phyloP scores from a whole-genome alignment of 345 rosid genomes.

The Hevea brasiliensis region DNA sequence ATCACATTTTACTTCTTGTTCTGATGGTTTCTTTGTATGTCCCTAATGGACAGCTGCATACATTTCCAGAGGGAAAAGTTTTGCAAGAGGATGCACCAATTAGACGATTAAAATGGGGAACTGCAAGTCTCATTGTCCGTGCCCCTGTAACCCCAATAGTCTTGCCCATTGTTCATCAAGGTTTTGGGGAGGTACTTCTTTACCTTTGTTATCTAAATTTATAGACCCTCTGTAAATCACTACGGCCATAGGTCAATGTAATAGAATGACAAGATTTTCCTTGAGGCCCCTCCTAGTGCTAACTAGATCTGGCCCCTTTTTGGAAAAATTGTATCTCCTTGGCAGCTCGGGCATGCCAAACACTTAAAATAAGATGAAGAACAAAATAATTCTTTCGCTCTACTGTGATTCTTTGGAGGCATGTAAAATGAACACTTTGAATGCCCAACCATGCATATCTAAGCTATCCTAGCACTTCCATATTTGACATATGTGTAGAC shows the following conservation, averaged over 20 bases:
- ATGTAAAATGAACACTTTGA: not conserved
- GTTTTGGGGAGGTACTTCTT: constrained; percentile 68
- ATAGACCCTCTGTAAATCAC: not conserved
- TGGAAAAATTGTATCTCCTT: not conserved
- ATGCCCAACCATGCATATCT: not conserved
- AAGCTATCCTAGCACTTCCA: not conserved
- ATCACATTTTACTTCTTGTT: not conserved
- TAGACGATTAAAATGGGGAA: constrained; percentile 93
- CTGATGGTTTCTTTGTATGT: constrained; percentile 11
- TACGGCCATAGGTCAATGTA: not conserved
- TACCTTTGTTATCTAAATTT: not conserved
- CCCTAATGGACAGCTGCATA: constrained; percentile 57
- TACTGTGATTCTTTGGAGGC: too few species aligned
- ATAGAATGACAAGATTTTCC: not conserved
- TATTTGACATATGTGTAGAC: too few species aligned
- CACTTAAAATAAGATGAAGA: too few species aligned
- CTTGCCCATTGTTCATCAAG: constrained; percentile 72
- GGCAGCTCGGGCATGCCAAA: not conserved
- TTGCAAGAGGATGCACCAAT: constrained; percentile 75
- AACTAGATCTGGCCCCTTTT: not conserved
- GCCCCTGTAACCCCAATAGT: constrained; percentile 73
- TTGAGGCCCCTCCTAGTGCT: not conserved
- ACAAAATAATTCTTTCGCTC: too few species aligned
- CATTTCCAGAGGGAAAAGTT: constrained; percentile 92
- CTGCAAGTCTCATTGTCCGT: constrained; percentile 84